Conservation (phyloP, 208 protist species). For the Leishmania turanica region DNA sequence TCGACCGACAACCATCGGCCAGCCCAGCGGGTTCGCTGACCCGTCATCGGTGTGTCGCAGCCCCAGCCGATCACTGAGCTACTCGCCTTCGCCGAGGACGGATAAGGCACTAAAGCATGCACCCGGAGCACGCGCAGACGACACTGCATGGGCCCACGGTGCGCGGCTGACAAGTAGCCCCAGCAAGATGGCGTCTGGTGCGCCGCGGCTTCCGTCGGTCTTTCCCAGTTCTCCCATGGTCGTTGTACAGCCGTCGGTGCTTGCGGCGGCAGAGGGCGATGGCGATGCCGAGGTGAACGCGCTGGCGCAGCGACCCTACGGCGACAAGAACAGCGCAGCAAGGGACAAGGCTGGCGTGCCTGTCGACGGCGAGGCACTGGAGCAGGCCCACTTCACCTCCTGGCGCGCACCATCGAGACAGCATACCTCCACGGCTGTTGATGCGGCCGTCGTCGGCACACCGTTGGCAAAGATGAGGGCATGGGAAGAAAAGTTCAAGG, state of each 20-base stretch:
- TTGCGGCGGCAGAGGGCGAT: background rate
- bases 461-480: conserved; percentile 12
- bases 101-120: background rate
- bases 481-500: conserved; percentile 32
- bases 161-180: background rate
- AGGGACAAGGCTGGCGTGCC: background rate
- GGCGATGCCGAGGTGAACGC: background rate
- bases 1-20: background rate
- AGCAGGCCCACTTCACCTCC: background rate
- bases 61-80: conserved; percentile 33
- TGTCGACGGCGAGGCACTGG: background rate
- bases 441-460: background rate
- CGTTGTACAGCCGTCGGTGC: conserved; percentile 23
- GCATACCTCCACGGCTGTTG: background rate
- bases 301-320: background rate
- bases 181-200: background rate
- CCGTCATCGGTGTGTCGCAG: conserved; percentile 2
- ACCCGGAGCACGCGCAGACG: background rate
- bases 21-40: background rate
- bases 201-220: background rate
- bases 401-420: background rate
- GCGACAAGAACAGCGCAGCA: background rate
- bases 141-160: background rate
- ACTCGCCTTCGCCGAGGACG: conserved; percentile 17
- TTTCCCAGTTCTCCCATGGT: conserved; percentile 7